Percentiles rank a stretch among this genome's conserved stretches.
Evolutionary conservation across 192 early-diverging fungal species (phyloP).

Genomic region (Chytriomyces sp.): DNA sequence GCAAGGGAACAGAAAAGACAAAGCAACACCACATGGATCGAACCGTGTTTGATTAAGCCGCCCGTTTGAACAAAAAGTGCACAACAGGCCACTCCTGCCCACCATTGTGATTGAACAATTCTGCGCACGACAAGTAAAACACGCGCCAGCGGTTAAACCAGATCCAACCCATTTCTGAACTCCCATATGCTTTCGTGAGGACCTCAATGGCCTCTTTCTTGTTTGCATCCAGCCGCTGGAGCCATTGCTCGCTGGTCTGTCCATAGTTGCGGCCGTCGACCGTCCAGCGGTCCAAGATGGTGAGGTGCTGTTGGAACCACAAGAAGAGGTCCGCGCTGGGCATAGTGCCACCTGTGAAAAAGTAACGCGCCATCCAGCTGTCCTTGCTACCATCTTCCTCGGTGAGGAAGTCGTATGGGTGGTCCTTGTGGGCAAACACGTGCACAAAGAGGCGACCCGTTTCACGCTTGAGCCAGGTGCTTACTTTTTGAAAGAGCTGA

Average conservation of each 20-base stretch:
- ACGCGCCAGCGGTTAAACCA: slow-evolving; percentile 70
- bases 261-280: slow-evolving; percentile 63
- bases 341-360: slow-evolving; percentile 69
- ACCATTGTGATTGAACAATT: slow-evolving; percentile 57
- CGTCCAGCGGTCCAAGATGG: slow-evolving; percentile 61
- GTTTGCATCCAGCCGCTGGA: slow-evolving; percentile 51
- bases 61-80: slow-evolving; percentile 59
- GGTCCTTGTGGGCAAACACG: slow-evolving; percentile 56
- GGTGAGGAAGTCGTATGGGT: slow-evolving; percentile 63
- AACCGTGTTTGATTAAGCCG: too few species aligned
- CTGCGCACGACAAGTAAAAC: slow-evolving; percentile 61
- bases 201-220: slow-evolving; percentile 42
- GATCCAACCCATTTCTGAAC: slow-evolving; percentile 33
- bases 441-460: slow-evolving; percentile 67
- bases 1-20: too few species aligned
- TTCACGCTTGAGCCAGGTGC: slow-evolving; percentile 56
- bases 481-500: slow-evolving; percentile 55
- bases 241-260: slow-evolving; percentile 59
- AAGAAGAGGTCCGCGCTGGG: slow-evolving; percentile 55
- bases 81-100: slow-evolving; percentile 65
- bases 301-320: slow-evolving; percentile 61
- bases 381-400: slow-evolving; percentile 44
- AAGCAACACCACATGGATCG: too few species aligned
- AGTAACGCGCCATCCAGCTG: slow-evolving; percentile 58
- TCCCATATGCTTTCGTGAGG: slow-evolving; percentile 53